phyloP scores from a whole-genome alignment of 106 monocot genomes.

The Dioscorea dumetorum region DNA sequence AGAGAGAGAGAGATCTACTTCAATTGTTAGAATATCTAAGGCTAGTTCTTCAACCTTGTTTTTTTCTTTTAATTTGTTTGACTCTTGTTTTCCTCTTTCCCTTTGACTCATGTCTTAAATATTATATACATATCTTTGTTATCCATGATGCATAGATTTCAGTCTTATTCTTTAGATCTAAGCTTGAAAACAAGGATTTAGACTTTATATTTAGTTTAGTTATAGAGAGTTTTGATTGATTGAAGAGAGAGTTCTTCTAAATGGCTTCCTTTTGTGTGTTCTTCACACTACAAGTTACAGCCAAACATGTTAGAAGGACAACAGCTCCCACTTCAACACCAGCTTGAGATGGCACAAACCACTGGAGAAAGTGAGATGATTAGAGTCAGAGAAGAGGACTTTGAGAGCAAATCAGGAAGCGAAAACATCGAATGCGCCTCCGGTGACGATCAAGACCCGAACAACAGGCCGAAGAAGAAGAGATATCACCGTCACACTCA shows the following conservation, averaged over 20 bases:
- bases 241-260: no score
- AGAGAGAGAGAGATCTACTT: not conserved
- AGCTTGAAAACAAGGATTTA: not conserved
- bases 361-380: slow-evolving; percentile 17
- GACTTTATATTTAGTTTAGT: no score
- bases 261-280: not conserved
- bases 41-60: not conserved
- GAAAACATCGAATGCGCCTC: slow-evolving; percentile 79
- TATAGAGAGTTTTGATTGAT: no score
- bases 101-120: no score
- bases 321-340: slow-evolving; percentile 27
- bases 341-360: slow-evolving; percentile 22
- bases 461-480: slow-evolving; percentile 65
- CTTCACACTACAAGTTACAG: slow-evolving; percentile 10
- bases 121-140: not conserved
- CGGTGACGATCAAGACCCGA: slow-evolving; percentile 75
- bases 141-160: no score
- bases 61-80: no score
- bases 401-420: slow-evolving; percentile 81
- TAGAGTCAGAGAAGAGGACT: slow-evolving; percentile 42
- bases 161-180: not conserved
- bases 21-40: not conserved
- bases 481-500: slow-evolving; percentile 95
- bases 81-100: no score
- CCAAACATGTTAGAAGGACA: slow-evolving; percentile 51